Percentiles rank a stretch among this genome's conserved stretches.
phyloP scores from a whole-genome alignment of 192 early-diverging fungal genomes.

The Pilaira anomala region DNA sequence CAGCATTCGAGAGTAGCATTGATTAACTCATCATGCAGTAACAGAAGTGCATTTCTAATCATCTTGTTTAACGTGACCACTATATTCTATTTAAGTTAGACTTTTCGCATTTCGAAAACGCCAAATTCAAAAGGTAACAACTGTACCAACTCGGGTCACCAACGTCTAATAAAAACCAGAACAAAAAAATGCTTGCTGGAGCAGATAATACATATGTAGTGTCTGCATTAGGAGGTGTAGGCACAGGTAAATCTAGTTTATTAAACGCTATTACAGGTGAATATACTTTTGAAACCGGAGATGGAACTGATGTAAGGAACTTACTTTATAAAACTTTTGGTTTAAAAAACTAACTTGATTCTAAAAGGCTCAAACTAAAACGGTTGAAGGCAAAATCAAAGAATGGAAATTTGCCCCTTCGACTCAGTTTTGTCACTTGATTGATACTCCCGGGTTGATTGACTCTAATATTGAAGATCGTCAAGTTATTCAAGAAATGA shows the following conservation, averaged over 20 bases:
- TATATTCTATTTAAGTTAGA: too few species aligned
- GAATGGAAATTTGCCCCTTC: conserved; percentile 25
- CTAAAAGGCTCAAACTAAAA: conserved; percentile 31
- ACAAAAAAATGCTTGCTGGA: too few species aligned
- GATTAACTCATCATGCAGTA: too few species aligned
- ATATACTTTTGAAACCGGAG: conserved; percentile 43
- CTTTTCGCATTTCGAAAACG: too few species aligned
- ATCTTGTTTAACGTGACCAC: too few species aligned
- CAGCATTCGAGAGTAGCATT: too few species aligned
- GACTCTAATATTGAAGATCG: conserved; percentile 44
- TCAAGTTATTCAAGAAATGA: conserved; percentile 44
- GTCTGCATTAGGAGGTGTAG: conserved; percentile 42
- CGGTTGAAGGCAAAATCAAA: conserved; percentile 20
- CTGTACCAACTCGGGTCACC: too few species aligned
- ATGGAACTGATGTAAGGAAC: conserved; percentile 37
- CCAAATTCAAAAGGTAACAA: too few species aligned
- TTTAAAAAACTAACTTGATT: too few species aligned
- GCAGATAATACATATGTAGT: conserved; percentile 23
- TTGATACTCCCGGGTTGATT: conserved; percentile 48
- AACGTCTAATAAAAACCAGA: too few species aligned
- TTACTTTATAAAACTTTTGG: background rate
- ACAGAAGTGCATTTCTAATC: too few species aligned
- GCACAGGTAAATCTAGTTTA: conserved; percentile 50
- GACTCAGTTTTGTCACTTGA: conserved; percentile 25
- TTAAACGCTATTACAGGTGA: conserved; percentile 50